Conservation (phyloP, 257 asterid genomes). For the Salvia hispanica region DNA sequence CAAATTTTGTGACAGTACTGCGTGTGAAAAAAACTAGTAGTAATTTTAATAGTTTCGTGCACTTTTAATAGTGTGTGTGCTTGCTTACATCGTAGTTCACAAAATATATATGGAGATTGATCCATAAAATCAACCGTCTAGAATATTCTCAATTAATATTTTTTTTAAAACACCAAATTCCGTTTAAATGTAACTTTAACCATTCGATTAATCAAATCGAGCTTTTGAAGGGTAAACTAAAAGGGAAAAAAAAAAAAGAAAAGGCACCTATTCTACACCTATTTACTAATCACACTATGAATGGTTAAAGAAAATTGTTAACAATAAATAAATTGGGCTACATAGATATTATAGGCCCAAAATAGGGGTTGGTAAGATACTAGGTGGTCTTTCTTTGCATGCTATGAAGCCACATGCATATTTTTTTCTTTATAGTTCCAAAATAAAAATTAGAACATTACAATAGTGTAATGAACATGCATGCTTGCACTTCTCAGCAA, state of each 20-base stretch:
- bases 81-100: too few relatives aligned
- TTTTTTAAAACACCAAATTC: too few relatives aligned
- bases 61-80: too few relatives aligned
- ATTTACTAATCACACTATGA: background rate
- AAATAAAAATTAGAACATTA: slow-evolving; percentile 9
- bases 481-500: slow-evolving; percentile 28
- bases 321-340: slow-evolving; percentile 12
- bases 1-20: too few relatives aligned
- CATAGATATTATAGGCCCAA: slow-evolving; percentile 25
- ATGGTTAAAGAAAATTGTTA: background rate
- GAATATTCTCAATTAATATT: too few relatives aligned
- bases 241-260: background rate
- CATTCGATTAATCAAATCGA: background rate
- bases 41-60: too few relatives aligned
- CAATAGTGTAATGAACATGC: slow-evolving; percentile 35
- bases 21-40: too few relatives aligned
- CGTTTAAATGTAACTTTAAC: too few relatives aligned
- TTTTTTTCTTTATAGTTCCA: slow-evolving; percentile 15
- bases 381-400: slow-evolving; percentile 20
- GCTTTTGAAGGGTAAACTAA: background rate
- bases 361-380: slow-evolving; percentile 27
- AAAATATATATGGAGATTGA: too few relatives aligned
- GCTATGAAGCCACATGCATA: slow-evolving; percentile 35
- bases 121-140: too few relatives aligned
- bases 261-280: background rate